Conservation (phyloP, 2,329 filamentous ascomycete species). For the Xylariaceae sp. region DNA sequence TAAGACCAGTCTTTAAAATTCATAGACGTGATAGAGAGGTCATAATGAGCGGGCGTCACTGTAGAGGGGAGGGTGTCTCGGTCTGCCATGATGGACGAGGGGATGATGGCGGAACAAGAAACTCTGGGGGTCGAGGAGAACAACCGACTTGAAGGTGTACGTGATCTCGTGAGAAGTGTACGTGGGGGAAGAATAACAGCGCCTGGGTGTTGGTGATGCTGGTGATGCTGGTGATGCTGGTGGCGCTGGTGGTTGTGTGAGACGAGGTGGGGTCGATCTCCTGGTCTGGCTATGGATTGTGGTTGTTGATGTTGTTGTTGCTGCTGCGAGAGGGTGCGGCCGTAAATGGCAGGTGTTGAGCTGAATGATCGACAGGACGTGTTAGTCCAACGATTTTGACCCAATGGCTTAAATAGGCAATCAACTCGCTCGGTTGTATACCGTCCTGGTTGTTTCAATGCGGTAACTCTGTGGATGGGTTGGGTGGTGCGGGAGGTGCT, state of each 20-base stretch:
- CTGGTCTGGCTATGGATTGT: conserved; percentile 12
- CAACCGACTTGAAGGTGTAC: conserved; percentile 4
- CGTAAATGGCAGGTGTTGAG: conserved; percentile 32
- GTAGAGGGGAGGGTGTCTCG: conserved; percentile 63
- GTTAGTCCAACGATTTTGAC: conserved; percentile 12
- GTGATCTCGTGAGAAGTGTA: conserved; percentile 12
- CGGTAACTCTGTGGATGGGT: neutral
- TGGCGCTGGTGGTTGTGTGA: conserved; percentile 6
- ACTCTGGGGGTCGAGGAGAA: conserved; percentile 33
- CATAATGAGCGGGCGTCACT: conserved; percentile 85
- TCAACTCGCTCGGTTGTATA: conserved; percentile 10
- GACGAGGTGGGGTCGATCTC: conserved; percentile 18
- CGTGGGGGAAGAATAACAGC: neutral
- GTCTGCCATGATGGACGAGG: conserved; percentile 54
- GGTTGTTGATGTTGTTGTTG: no score
- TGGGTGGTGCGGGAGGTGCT: neutral
- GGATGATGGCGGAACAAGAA: conserved; percentile 37
- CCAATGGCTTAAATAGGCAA: conserved; percentile 21
- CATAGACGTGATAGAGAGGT: conserved; percentile 77
- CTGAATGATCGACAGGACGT: conserved; percentile 15
- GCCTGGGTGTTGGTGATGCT: neutral
- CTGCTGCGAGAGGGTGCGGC: conserved; percentile 16
- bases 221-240: neutral
- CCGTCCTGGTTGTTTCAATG: neutral
- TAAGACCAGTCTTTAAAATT: conserved; percentile 77